A percentile compares a stretch with the other conserved stretches of the same genome.
phyloP scores from a whole-genome alignment of 2,329 filamentous ascomycete genomes.

The Davidsoniella eucalypti region DNA sequence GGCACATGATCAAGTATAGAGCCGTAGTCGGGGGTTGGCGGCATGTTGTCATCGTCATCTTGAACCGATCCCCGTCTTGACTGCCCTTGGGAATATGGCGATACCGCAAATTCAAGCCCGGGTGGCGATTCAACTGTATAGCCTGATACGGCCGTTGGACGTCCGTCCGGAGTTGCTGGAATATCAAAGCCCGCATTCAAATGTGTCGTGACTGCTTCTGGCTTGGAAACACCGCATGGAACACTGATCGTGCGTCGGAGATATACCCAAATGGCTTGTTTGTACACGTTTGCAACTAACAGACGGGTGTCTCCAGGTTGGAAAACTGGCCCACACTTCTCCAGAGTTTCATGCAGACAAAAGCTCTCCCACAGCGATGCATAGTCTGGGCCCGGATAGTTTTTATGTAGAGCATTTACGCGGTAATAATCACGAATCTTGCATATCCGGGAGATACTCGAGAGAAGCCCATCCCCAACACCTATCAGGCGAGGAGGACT shows the following conservation, averaged over 20 bases:
- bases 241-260: constrained; percentile 45
- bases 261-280: constrained; percentile 51
- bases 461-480: constrained; percentile 67
- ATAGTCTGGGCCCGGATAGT: background rate
- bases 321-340: constrained; percentile 54
- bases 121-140: background rate
- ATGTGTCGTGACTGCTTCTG: constrained; percentile 4
- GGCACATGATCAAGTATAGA: too few species aligned
- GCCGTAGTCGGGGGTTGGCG: too few species aligned
- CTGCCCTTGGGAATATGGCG: background rate
- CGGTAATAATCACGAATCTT: constrained; percentile 58
- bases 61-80: too few species aligned
- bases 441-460: constrained; percentile 63
- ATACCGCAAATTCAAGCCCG: background rate
- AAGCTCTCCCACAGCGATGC: background rate
- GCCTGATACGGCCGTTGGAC: background rate
- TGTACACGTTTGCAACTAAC: constrained; percentile 40
- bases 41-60: too few species aligned
- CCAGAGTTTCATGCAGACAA: constrained; percentile 53
- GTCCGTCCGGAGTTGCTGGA: background rate
- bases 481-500: constrained; percentile 50
- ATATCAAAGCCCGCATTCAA: background rate
- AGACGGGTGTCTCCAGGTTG: constrained; percentile 39
- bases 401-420: constrained; percentile 34
- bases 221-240: constrained; percentile 19